A percentile compares a stretch with the other conserved stretches of the same genome.
Conservation (phyloP, 1,139 yeast genomes). For the Zygosaccharomyces pseudobailii region DNA sequence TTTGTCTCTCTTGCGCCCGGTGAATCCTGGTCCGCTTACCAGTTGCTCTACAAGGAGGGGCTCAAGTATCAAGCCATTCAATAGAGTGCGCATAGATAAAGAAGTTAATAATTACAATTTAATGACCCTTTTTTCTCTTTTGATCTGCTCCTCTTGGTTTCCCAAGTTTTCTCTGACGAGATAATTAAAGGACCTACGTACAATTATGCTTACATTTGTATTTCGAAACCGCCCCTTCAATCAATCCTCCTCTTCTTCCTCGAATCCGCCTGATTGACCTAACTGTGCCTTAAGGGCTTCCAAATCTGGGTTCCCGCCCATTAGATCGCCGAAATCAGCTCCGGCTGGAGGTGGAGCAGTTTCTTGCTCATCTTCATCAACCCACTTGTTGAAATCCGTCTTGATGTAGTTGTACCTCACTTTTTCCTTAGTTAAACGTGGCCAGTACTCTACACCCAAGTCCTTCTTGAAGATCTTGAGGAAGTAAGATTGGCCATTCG, state of each 20-base stretch:
- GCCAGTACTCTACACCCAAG: slow-evolving; percentile 80
- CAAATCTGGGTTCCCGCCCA: slow-evolving; percentile 33
- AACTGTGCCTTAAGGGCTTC: slow-evolving; percentile 31
- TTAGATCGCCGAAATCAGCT: slow-evolving; percentile 10
- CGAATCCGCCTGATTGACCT: slow-evolving; percentile 30
- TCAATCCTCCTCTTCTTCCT: slow-evolving; percentile 22
- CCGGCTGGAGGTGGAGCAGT: slow-evolving; percentile 12
- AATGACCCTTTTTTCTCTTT: no score
- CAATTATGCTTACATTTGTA: background rate
- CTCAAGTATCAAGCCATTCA: slow-evolving; percentile 37
- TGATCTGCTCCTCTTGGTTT: no score
- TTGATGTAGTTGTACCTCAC: slow-evolving; percentile 67
- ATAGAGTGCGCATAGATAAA: background rate
- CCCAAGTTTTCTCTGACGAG: no score
- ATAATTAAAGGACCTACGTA: background rate
- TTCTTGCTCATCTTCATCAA: slow-evolving; percentile 90
- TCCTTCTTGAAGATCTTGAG: slow-evolving; percentile 61
- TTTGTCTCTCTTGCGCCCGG: slow-evolving; percentile 63
- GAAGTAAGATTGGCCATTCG: slow-evolving; percentile 71
- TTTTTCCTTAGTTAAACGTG: slow-evolving; percentile 75
- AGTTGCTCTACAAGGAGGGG: slow-evolving; percentile 43
- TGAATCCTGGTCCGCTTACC: slow-evolving; percentile 65
- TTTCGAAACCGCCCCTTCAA: background rate
- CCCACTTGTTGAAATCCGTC: slow-evolving; percentile 98
- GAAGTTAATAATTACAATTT: no score